These are phyloP conservation scores for Yamadazyma sp. DNA, from an alignment of 1,139 yeast species.

Conservation along the genomic window DNA sequence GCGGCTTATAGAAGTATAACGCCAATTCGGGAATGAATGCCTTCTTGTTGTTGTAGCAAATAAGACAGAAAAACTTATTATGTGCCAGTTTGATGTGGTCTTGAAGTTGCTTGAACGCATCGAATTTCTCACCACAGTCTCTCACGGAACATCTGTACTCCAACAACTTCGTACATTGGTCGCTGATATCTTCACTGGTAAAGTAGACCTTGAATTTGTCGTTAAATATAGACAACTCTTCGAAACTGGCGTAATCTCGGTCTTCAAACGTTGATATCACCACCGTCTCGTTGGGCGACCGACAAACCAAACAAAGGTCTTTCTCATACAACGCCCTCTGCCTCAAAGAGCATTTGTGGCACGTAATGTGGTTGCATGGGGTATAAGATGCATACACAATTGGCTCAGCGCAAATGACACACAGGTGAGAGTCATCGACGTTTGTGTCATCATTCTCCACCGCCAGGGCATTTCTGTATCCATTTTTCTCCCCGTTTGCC, in stretches of 20 bases:
- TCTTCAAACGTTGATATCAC: slow-evolving; percentile 52
- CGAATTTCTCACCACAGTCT: slow-evolving; percentile 43
- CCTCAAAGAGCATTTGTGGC: slow-evolving; percentile 81
- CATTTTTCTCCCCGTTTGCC: slow-evolving; percentile 2
- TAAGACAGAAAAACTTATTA: slow-evolving; percentile 62
- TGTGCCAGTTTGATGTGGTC: slow-evolving; percentile 68
- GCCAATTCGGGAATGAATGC: slow-evolving; percentile 74
- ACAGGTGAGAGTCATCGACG: slow-evolving; percentile 43
- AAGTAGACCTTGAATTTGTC: slow-evolving; percentile 53
- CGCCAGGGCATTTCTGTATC: slow-evolving; percentile 14
- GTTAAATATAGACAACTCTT: slow-evolving; percentile 33
- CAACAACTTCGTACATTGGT: slow-evolving; percentile 52
- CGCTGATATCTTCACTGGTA: slow-evolving; percentile 42
- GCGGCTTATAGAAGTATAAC: slow-evolving; percentile 59
- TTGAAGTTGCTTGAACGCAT: slow-evolving; percentile 55
- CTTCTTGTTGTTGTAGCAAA: slow-evolving; percentile 74
- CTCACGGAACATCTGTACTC: slow-evolving; percentile 62
- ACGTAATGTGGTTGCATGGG: slow-evolving; percentile 82
- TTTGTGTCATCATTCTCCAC: slow-evolving; percentile 24
- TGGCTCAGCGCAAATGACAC: slow-evolving; percentile 83
- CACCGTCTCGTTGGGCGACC: slow-evolving; percentile 63
- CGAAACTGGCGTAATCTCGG: slow-evolving; percentile 36
- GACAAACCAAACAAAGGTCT: slow-evolving; percentile 76
- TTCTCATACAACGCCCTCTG: slow-evolving; percentile 80
- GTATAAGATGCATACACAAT: slow-evolving; percentile 65